A percentile compares a stretch with the other conserved stretches of the same genome.
Conservation (phyloP, 2,329 filamentous ascomycete species). For the Aspergillus sp. region DNA sequence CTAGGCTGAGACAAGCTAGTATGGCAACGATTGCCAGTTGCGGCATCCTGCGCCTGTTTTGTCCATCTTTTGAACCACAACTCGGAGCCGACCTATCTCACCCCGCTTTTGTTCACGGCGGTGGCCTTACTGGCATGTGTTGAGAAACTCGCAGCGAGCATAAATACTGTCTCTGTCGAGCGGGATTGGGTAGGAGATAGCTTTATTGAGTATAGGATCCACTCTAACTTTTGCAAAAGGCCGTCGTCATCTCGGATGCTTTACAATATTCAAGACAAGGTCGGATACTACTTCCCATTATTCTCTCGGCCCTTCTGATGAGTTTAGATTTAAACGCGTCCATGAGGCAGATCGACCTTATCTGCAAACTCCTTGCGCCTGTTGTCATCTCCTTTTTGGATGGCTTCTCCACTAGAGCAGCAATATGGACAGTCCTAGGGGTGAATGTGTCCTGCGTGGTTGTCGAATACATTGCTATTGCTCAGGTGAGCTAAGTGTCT, state of each 20-base stretch:
- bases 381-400: conserved; percentile 50
- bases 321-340: conserved; percentile 47
- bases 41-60: conserved; percentile 49
- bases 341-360: conserved; percentile 57
- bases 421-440: conserved; percentile 46
- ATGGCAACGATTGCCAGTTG: conserved; percentile 42
- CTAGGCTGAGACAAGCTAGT: conserved; percentile 17
- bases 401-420: conserved; percentile 42
- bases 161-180: conserved; percentile 68
- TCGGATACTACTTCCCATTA: conserved; percentile 21
- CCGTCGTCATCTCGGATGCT: conserved; percentile 29
- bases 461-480: conserved; percentile 42
- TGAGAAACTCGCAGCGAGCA: conserved; percentile 64
- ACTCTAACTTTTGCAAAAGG: conserved; percentile 11
- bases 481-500: conserved; percentile 21
- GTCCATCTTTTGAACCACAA: conserved; percentile 28
- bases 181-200: conserved; percentile 58
- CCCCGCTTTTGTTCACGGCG: conserved; percentile 27
- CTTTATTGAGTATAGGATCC: background rate
- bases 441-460: conserved; percentile 43
- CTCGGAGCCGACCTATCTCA: conserved; percentile 3
- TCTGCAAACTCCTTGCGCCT: conserved; percentile 56
- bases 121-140: conserved; percentile 60
- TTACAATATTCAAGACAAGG: conserved; percentile 41
- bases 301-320: background rate